Evolutionary conservation across 345 rosid genomes (phyloP), one percentile per base, ranked within the genome.

Genomic region (Atalantia buxifolia): DNA sequence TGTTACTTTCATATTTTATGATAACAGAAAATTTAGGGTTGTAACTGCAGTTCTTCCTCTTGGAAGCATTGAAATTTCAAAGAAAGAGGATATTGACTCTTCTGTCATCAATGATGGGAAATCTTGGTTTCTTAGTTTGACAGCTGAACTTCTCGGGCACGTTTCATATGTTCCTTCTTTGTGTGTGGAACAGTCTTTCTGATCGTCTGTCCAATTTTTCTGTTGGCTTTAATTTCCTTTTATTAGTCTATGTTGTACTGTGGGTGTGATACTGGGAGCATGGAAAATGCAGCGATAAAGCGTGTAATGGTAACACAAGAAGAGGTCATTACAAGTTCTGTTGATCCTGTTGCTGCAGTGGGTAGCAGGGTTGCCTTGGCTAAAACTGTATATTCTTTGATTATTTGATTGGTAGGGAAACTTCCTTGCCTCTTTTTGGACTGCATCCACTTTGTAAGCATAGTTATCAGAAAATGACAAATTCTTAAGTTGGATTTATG

Each of bases 221-320:
- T 77, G 27, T 79, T 61, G 31, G 77, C 81, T 81, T 72, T 71
- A 66, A 31, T 77, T 68, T 75, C 72, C 60, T 61, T 13, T 45
- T 33, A 35, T 25, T 71, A 31, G 74, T 56, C 76, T 75, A 53
- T 81, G 38, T 78, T 71, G 70, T 79, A 61, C 61, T 42, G 76
- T 74, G 94, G 98, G 84, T 96, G 98, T 69, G 86, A 96, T 88
- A 90, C 91, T 79, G 88, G 86, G 88, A 90, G 89, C 85, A 84
- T 96, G 88, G 98, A 96, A 89, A 91, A 89, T 89, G 98, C 98
- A 55, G 72, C 92, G 84, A 92, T 96, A 80, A 88, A 94, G 89
- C 98, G 98, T 88, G 99, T 94, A 40, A 96, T 96, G 98, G 98
- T 94, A 85, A 94, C 98, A 72, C 99, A 98, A 75, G 98, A 96